Conservation (phyloP, 1,139 yeast species). For the Diutina sp. region DNA sequence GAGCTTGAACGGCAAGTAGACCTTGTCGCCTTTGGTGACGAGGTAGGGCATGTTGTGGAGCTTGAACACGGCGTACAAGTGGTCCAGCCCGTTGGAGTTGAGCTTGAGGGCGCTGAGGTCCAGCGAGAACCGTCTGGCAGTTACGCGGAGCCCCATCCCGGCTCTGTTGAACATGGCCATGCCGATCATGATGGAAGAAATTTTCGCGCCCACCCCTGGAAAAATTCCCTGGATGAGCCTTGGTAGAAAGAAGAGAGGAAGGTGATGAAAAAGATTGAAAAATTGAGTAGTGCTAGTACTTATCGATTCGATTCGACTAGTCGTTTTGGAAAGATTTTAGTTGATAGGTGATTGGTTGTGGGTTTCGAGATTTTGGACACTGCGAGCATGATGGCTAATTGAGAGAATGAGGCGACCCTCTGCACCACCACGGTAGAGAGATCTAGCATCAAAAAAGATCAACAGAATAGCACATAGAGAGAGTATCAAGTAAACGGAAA, state of each 20-base stretch:
- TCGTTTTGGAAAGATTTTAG: too few species aligned
- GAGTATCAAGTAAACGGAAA: neutral
- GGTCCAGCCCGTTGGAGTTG: slow-evolving; percentile 34
- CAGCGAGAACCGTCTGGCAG: neutral
- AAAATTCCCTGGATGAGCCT: neutral
- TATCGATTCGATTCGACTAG: too few species aligned
- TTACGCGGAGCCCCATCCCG: neutral
- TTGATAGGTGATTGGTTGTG: neutral
- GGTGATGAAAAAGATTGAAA: too few species aligned
- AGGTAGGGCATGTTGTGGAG: slow-evolving; percentile 79
- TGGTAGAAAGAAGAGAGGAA: too few species aligned
- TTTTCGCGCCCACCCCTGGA: neutral
- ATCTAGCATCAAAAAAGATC: too few species aligned
- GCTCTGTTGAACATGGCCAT: neutral
- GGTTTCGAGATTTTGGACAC: neutral
- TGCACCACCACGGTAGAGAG: too few species aligned
- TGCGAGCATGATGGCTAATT: too few species aligned
- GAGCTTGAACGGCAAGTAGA: slow-evolving; percentile 66
- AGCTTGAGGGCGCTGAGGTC: slow-evolving; percentile 43
- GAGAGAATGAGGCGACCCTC: neutral
- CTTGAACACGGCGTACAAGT: slow-evolving; percentile 70
- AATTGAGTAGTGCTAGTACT: too few species aligned
- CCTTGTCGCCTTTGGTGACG: slow-evolving; percentile 82
- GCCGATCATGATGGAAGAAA: neutral
- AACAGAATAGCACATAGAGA: too few species aligned